phyloP scores from a whole-genome alignment of 805 yeast species.

The Komagataella phaffii region DNA sequence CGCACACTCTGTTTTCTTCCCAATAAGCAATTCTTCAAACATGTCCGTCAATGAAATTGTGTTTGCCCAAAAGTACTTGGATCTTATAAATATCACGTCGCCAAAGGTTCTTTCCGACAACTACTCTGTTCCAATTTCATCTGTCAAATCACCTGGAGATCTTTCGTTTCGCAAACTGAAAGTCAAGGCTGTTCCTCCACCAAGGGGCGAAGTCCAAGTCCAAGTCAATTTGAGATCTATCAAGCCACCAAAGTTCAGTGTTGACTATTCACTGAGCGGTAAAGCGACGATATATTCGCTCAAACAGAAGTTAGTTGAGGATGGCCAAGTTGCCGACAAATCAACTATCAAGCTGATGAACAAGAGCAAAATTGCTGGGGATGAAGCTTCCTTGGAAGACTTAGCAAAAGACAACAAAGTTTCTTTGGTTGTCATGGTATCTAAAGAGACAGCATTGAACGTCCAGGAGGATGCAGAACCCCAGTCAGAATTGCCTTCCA shows the following conservation, averaged over 20 bases:
- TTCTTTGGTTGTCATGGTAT: background rate
- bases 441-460: background rate
- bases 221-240: conserved; percentile 44
- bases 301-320: conserved; percentile 22
- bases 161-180: background rate
- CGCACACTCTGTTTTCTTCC: background rate
- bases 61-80: background rate
- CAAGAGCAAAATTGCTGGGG: conserved; percentile 37
- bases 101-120: background rate
- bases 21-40: background rate
- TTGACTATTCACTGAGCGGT: conserved; percentile 5
- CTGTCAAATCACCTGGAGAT: background rate
- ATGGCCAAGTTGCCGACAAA: conserved; percentile 16
- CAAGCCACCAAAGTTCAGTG: conserved; percentile 55
- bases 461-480: background rate
- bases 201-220: background rate
- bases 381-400: conserved; percentile 19
- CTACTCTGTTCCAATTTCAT: background rate
- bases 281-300: conserved; percentile 18
- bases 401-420: conserved; percentile 5
- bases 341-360: conserved; percentile 30
- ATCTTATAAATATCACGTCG: background rate
- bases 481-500: background rate
- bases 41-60: background rate
- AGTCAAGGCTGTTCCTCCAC: background rate